Evolutionary conservation across 176 grass and related monocot genomes (phyloP).

Genomic region (Zizania latifolia): DNA sequence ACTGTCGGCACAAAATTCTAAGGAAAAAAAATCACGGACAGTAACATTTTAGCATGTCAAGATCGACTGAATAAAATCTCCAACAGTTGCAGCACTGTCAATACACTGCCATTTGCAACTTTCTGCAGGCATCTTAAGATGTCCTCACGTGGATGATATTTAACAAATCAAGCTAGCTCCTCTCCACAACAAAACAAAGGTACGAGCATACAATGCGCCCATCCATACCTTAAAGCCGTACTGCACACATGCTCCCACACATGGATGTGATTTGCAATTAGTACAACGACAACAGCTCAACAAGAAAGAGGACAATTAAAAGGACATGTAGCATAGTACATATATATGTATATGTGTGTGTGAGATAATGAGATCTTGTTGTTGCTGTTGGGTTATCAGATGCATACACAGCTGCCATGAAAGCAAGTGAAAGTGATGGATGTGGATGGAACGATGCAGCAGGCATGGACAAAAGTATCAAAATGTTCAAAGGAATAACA

Average conservation of each 20-base stretch:
- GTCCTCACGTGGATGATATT: neutral
- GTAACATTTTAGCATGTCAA: neutral
- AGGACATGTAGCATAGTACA: neutral
- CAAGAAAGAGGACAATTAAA: neutral
- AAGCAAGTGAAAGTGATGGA: neutral
- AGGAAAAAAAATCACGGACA: neutral
- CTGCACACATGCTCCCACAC: neutral
- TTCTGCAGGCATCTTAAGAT: neutral
- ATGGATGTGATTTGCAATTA: neutral
- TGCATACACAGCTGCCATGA: neutral
- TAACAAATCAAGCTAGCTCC: neutral
- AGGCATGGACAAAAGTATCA: neutral
- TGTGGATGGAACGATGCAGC: neutral
- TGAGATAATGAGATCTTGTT: neutral
- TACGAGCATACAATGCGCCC: neutral
- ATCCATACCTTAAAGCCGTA: neutral
- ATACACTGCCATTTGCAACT: neutral
- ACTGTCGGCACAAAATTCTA: neutral
- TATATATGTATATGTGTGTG: neutral
- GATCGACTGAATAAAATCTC: neutral
- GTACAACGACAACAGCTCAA: neutral
- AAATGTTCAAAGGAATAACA: neutral
- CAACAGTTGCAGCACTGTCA: neutral
- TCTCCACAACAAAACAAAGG: slow-evolving; percentile 1
- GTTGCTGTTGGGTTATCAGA: neutral